Evolutionary conservation across 2,329 filamentous ascomycete species (phyloP).

Genomic region (Alternaria conjuncta): DNA sequence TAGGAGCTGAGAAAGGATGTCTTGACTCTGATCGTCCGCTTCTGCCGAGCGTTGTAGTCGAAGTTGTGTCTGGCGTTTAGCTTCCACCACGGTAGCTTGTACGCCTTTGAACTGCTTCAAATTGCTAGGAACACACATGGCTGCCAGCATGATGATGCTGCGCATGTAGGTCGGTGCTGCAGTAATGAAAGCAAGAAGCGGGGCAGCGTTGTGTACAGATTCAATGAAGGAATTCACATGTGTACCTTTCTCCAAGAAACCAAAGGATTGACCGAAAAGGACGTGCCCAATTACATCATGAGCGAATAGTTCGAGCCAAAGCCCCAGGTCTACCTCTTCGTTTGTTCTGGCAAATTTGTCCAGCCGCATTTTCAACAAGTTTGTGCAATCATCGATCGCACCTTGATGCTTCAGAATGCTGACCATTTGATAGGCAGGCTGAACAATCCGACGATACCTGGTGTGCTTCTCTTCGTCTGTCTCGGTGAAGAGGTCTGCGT

Average conservation of each 20-base stretch:
- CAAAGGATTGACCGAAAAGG: slow-evolving; percentile 51
- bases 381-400: slow-evolving; percentile 30
- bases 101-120: slow-evolving; percentile 36
- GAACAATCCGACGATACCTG: slow-evolving; percentile 22
- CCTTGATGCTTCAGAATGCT: slow-evolving; percentile 46
- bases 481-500: slow-evolving; percentile 28
- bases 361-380: slow-evolving; percentile 30
- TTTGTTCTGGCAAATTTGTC: slow-evolving; percentile 22
- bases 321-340: slow-evolving; percentile 30
- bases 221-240: slow-evolving; percentile 51
- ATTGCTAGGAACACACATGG: slow-evolving; percentile 27
- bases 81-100: slow-evolving; percentile 25
- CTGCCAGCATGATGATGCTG: slow-evolving; percentile 31
- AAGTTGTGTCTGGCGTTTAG: slow-evolving; percentile 16
- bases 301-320: slow-evolving; percentile 35
- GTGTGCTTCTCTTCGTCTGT: slow-evolving; percentile 26
- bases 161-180: slow-evolving; percentile 40
- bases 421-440: slow-evolving; percentile 49
- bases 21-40: slow-evolving; percentile 18
- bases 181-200: slow-evolving; percentile 34
- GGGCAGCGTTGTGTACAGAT: slow-evolving; percentile 46
- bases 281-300: slow-evolving; percentile 53
- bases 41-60: slow-evolving; percentile 10
- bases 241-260: slow-evolving; percentile 49
- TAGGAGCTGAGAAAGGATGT: slow-evolving; percentile 25